phyloP scores from a whole-genome alignment of 2,329 filamentous ascomycete species.

The Sporothrix globosa region DNA sequence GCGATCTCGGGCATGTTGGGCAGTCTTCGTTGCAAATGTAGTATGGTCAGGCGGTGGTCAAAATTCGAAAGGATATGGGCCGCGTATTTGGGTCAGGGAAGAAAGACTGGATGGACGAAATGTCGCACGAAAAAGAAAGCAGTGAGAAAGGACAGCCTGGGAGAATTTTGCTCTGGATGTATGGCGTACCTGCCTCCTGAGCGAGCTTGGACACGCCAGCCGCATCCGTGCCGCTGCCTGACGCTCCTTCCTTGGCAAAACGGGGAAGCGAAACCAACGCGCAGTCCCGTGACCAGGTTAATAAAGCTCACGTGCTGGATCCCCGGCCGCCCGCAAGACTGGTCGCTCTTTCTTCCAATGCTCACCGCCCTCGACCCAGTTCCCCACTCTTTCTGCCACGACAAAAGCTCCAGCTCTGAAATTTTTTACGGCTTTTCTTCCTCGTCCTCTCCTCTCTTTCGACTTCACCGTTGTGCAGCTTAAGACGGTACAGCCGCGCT shows the following conservation, averaged over 20 bases:
- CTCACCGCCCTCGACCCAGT: conserved; percentile 36
- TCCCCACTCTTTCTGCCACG: conserved; percentile 24
- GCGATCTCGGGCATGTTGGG: conserved; percentile 63
- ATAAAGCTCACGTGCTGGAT: not conserved
- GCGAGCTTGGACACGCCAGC: conserved; percentile 12
- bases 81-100: not conserved
- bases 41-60: too few species aligned
- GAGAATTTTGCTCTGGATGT: conserved; percentile 16
- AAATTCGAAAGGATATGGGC: not conserved
- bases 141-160: not conserved
- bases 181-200: not conserved
- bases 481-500: not conserved
- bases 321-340: not conserved
- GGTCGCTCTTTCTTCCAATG: conserved; percentile 29
- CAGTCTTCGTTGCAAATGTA: not conserved
- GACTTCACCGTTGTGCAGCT: not conserved
- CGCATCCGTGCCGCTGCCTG: not conserved
- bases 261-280: conserved; percentile 40
- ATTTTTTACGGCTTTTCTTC: conserved; percentile 31
- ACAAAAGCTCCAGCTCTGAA: conserved; percentile 34
- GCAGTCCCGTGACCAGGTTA: conserved; percentile 41
- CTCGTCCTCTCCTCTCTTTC: conserved; percentile 31
- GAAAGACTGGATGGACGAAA: not conserved
- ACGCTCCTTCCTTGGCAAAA: not conserved
- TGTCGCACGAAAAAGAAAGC: not conserved